Conservation (phyloP, 352 stramenopile genomes). For the Pythium phragmitis region DNA sequence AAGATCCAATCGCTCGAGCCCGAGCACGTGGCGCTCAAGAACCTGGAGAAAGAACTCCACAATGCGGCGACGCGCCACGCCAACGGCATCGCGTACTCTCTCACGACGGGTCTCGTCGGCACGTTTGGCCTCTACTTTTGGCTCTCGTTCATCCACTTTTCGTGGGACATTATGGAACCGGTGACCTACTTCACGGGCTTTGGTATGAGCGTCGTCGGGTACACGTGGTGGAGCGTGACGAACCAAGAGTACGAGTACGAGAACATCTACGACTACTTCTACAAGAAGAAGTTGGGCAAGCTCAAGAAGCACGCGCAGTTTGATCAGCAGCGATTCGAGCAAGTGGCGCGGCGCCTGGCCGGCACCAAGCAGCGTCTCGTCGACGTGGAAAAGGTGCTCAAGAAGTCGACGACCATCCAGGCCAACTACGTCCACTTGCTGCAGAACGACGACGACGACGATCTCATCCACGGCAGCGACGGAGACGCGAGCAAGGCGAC, state of each 20-base stretch:
- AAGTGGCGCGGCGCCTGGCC: conserved; percentile 39
- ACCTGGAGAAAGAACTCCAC: conserved; percentile 66
- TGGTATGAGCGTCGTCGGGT: conserved; percentile 71
- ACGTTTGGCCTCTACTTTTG: conserved; percentile 86
- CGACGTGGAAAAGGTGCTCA: conserved; percentile 58
- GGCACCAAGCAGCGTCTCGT: conserved; percentile 41
- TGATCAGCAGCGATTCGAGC: conserved; percentile 45
- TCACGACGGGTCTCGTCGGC: conserved; percentile 66
- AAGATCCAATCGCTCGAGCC: conserved; percentile 74
- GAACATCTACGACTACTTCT: conserved; percentile 87
- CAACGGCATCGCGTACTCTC: conserved; percentile 48
- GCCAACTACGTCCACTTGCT: conserved; percentile 70
- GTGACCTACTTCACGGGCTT: conserved; percentile 90
- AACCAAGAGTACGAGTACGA: conserved; percentile 89
- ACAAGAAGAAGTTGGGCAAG: conserved; percentile 57
- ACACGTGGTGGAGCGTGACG: conserved; percentile 83
- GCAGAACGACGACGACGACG: conserved; percentile 21
- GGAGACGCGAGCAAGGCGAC: not conserved
- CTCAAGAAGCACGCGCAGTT: conserved; percentile 62
- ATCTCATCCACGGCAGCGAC: not conserved
- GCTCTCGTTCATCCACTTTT: conserved; percentile 88
- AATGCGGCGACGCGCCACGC: conserved; percentile 56
- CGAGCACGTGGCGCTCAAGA: conserved; percentile 62
- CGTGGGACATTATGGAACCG: conserved; percentile 90
- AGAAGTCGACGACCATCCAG: conserved; percentile 62